Evolutionary conservation across 306 rosid species (phyloP).

Genomic region (Hippophae tibetana): DNA sequence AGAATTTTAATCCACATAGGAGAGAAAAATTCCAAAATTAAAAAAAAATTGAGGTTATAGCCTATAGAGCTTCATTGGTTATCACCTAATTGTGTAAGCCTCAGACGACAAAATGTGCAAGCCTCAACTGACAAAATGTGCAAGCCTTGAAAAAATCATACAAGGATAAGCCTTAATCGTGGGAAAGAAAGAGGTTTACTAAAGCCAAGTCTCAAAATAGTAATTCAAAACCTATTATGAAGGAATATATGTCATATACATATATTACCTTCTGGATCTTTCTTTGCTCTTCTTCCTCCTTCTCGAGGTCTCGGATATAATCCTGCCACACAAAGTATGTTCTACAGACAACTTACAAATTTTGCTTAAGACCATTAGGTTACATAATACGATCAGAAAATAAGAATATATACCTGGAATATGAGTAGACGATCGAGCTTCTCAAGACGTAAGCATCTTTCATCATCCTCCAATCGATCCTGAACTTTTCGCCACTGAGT

Average conservation of each 20-base stretch:
- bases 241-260: not conserved
- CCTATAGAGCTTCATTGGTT: no score
- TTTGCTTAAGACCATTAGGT: not conserved
- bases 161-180: no score
- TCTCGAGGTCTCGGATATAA: constrained; percentile 86
- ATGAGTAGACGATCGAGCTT: constrained; percentile 86
- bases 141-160: no score
- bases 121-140: no score
- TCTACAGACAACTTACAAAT: constrained; percentile 8
- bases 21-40: no score
- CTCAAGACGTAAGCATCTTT: constrained; percentile 80
- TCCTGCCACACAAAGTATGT: constrained; percentile 57
- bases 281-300: constrained; percentile 91
- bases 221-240: no score
- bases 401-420: constrained; percentile 57
- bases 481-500: constrained; percentile 94
- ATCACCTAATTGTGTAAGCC: no score
- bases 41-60: no score
- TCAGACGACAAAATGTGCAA: no score
- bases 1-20: no score
- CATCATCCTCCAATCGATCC: constrained; percentile 97
- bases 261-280: constrained; percentile 63
- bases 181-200: no score
- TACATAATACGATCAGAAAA: constrained; percentile 14
- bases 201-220: no score